Percentiles rank a stretch among this genome's conserved stretches.
phyloP scores from a whole-genome alignment of 2,329 filamentous ascomycete genomes.

The Aureobasidium sp. region DNA sequence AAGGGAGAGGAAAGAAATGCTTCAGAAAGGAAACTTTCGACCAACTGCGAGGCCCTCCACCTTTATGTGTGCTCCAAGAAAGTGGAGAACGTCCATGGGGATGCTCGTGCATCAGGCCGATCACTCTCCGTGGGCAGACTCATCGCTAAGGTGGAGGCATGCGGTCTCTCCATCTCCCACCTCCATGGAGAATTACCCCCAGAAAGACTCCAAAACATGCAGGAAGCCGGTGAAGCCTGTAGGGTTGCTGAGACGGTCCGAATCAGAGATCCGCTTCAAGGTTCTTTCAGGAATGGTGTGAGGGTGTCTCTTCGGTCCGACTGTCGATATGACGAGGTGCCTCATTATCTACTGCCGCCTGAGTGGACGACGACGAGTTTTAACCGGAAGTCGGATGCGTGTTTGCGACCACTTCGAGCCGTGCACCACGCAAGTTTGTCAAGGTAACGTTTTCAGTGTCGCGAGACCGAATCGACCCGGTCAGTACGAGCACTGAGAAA shows the following conservation, averaged over 20 bases:
- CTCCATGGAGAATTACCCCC: slow-evolving; percentile 11
- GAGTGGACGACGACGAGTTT: slow-evolving; percentile 7
- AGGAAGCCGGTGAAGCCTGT: background rate
- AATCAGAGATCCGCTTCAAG: slow-evolving; percentile 5
- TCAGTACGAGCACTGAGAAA: background rate
- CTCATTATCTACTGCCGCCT: background rate
- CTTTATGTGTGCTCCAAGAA: slow-evolving; percentile 7
- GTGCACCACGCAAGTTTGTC: slow-evolving; percentile 11
- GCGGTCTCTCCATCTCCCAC: slow-evolving; percentile 2
- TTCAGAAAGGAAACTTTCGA: background rate
- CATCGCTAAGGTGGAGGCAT: slow-evolving; percentile 1
- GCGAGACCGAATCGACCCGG: background rate
- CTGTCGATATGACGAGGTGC: background rate
- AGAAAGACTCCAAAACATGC: background rate
- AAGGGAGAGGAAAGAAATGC: background rate
- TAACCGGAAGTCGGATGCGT: background rate
- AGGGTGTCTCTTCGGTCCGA: slow-evolving; percentile 10
- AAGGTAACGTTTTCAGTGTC: slow-evolving; percentile 1
- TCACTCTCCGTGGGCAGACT: slow-evolving; percentile 11
- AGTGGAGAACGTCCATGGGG: slow-evolving; percentile 14
- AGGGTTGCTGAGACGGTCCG: slow-evolving; percentile 10
- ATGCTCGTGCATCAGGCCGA: slow-evolving; percentile 7
- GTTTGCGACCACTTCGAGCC: slow-evolving; percentile 2
- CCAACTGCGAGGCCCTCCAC: background rate
- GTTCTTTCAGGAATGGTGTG: slow-evolving; percentile 2